phyloP scores from a whole-genome alignment of 2,329 filamentous ascomycete genomes.

The Fusarium vanettenii region DNA sequence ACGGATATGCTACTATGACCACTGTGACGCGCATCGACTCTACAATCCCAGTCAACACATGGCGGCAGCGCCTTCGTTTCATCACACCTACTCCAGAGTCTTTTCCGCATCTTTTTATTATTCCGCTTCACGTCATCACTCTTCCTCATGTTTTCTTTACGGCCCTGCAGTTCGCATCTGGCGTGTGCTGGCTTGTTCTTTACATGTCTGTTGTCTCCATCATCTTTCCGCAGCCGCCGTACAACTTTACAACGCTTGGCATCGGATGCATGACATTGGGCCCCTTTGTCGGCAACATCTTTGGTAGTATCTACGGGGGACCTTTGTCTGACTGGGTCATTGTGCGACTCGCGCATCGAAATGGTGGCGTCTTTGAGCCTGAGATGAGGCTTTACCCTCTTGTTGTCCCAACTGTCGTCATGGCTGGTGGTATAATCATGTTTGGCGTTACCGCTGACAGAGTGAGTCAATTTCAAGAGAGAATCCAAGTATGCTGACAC shows the following conservation, averaged over 20 bases:
- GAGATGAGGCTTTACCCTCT: slow-evolving; percentile 55
- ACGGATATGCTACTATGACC: not conserved
- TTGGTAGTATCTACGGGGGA: slow-evolving; percentile 55
- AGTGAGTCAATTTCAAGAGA: slow-evolving; percentile 35
- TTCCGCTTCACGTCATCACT: slow-evolving; percentile 32
- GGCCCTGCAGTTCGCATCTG: slow-evolving; percentile 52
- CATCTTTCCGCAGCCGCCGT: slow-evolving; percentile 50
- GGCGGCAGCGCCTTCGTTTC: slow-evolving; percentile 33
- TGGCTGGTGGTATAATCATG: slow-evolving; percentile 53
- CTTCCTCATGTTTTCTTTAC: slow-evolving; percentile 56
- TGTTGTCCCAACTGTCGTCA: slow-evolving; percentile 44
- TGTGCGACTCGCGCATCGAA: slow-evolving; percentile 50
- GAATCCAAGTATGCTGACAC: not conserved
- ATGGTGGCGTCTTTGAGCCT: slow-evolving; percentile 56
- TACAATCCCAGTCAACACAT: slow-evolving; percentile 29
- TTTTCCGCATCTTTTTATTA: slow-evolving; percentile 28
- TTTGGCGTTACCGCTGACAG: slow-evolving; percentile 52
- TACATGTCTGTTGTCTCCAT: slow-evolving; percentile 47
- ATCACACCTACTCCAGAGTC: slow-evolving; percentile 32
- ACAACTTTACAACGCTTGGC: slow-evolving; percentile 41
- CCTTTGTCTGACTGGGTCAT: slow-evolving; percentile 53
- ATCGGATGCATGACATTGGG: slow-evolving; percentile 46
- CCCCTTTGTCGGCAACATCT: slow-evolving; percentile 51
- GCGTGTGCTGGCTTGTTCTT: slow-evolving; percentile 37
- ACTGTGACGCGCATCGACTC: not conserved